These are phyloP conservation scores for Globisporangium takayamanum DNA, from an alignment of 352 stramenopile species.

Conservation along the genomic window DNA sequence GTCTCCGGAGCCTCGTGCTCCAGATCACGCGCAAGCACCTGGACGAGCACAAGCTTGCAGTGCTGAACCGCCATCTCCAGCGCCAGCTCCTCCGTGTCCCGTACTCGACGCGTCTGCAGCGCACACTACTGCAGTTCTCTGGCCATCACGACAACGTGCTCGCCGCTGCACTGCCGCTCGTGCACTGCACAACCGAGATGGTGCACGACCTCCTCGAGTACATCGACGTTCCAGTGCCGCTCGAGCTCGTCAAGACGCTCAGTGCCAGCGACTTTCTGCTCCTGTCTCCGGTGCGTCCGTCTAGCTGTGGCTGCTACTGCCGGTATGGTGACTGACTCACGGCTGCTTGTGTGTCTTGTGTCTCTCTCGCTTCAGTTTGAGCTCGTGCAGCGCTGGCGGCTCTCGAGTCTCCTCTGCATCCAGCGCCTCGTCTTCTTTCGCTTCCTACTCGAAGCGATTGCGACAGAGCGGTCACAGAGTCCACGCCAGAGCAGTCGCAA, in stretches of 20 bases:
- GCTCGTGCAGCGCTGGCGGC: slow-evolving; percentile 20
- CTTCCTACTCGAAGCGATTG: slow-evolving; percentile 35
- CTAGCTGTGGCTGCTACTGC: background rate
- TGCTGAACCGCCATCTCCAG: slow-evolving; percentile 40
- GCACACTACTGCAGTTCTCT: slow-evolving; percentile 30
- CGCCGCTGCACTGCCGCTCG: background rate
- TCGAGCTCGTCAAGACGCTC: background rate
- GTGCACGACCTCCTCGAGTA: slow-evolving; percentile 13
- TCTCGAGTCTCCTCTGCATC: slow-evolving; percentile 40
- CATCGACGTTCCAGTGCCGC: slow-evolving; percentile 4
- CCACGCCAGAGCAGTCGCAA: background rate
- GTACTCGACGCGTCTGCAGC: slow-evolving; percentile 32
- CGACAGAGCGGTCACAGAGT: slow-evolving; percentile 12
- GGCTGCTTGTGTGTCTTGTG: background rate
- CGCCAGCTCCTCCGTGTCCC: slow-evolving; percentile 41
- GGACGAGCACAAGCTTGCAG: slow-evolving; percentile 42
- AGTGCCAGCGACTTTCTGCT: slow-evolving; percentile 17
- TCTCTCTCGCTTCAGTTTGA: slow-evolving; percentile 24
- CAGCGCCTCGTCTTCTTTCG: slow-evolving; percentile 59
- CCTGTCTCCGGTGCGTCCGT: slow-evolving; percentile 29
- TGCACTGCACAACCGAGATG: slow-evolving; percentile 2
- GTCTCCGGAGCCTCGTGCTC: slow-evolving; percentile 38
- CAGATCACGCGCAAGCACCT: slow-evolving; percentile 51
- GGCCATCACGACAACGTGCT: background rate
- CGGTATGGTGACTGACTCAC: background rate